phyloP scores from a whole-genome alignment of 257 asterid species.

The Hygrophila difformis region DNA sequence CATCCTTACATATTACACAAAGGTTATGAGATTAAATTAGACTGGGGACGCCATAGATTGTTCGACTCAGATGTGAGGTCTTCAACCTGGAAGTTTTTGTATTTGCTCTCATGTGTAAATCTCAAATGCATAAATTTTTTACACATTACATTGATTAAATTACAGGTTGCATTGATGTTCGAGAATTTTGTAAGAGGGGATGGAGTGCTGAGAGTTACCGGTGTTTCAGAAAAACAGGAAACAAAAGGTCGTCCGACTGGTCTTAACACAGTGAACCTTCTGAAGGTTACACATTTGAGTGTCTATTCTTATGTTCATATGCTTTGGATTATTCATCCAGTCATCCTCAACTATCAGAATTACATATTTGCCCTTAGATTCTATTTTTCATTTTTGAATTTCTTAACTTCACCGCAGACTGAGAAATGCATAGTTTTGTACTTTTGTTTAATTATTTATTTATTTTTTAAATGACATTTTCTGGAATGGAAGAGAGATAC shows the following conservation, averaged over 20 bases:
- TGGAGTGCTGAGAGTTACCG: slow-evolving; percentile 47
- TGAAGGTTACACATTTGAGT: slow-evolving; percentile 54
- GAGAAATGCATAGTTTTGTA: too few relatives aligned
- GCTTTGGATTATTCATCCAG: slow-evolving; percentile 7
- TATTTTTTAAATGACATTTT: too few relatives aligned
- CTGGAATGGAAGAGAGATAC: too few relatives aligned
- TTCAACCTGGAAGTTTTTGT: slow-evolving; percentile 7
- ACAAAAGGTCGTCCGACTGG: slow-evolving; percentile 74
- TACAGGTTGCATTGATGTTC: slow-evolving; percentile 74
- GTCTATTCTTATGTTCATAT: slow-evolving; percentile 10
- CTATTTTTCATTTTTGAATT: too few relatives aligned
- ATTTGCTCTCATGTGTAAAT: neutral
- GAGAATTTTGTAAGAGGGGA: slow-evolving; percentile 48
- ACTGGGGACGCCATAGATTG: slow-evolving; percentile 73
- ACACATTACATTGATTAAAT: too few relatives aligned
- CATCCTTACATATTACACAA: slow-evolving; percentile 60
- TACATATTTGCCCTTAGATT: slow-evolving; percentile 1
- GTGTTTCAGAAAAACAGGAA: slow-evolving; percentile 67
- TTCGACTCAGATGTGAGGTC: slow-evolving; percentile 75
- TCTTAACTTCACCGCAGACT: too few relatives aligned
- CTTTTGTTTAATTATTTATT: too few relatives aligned
- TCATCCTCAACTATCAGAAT: neutral
- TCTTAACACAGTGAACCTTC: slow-evolving; percentile 88
- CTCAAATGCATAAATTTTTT: slow-evolving; percentile 12
- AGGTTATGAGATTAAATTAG: slow-evolving; percentile 82